Evolutionary conservation across 192 early-diverging fungal species (phyloP), one percentile per base, ranked within the genome.

Genomic region (Spizellomyces sp.): DNA sequence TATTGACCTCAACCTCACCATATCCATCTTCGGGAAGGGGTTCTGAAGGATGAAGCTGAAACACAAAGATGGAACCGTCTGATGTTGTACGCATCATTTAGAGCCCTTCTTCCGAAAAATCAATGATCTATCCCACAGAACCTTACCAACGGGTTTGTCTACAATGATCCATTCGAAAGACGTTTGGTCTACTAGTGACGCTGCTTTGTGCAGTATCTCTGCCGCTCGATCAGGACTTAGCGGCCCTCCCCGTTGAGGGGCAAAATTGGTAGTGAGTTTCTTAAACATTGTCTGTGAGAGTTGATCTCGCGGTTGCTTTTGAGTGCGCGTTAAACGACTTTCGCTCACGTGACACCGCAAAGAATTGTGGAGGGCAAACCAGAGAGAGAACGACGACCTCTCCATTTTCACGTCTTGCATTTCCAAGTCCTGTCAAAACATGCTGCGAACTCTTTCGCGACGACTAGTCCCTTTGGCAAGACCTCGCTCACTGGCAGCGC

Each of bases 1-100:
- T 36, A 36, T 36, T 36, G 27, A 36, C 27, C 27, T 36, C 27
- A 36, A 21, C 8, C 12, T 61, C 46, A 67, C 66, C 73, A 60
- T 69, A 75, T 27, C 77, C 77, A 66, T 79, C 77, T 22, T 79
- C 77, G 8, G 77, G 73, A 12, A 79, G 56, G 17, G 43, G 56
- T 43, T 67, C 77, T 9, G 17, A 45, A 44, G 61, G 64, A 8
- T 66, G 47, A 45, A 73, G 56, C 58, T 74, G 62, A 58, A 75
- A 79, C 8, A 75, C 48, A 48, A 79, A 75, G 9, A 79, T 36
- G 19, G 77, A 62, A 8, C 77, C 77, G 21, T 79, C 77, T 79
- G 27, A 0, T 36, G 0, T 0, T 3, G 27, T 36, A 64, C 44
- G 8, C 15, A 22, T 45, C 5, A n/a, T 46, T 17, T 36, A 36